Evolutionary conservation across 2,329 filamentous ascomycete genomes (phyloP), one percentile per base, ranked within the genome.

Genomic region (Epichloe coenophiala): DNA sequence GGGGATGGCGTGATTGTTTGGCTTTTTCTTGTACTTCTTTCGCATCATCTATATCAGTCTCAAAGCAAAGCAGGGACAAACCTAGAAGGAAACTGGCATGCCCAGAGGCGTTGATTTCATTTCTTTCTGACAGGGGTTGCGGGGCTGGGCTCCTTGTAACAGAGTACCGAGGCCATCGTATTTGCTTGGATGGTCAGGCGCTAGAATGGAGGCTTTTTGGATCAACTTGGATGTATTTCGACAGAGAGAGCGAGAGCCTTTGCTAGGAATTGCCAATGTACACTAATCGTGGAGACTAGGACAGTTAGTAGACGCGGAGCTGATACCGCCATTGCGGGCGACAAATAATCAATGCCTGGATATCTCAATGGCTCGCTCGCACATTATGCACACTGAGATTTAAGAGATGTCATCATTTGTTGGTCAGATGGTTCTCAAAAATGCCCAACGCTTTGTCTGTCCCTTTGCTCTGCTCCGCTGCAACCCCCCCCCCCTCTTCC

Each of bases 171-270:
- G n/a, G 36, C 27, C 45, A 23, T 21, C 13, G n/a, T 31, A 17
- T 11, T n/a, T 31, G 31, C 5, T 7, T n/a, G 11, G 46, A 48
- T 17, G 40, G 17, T 11, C 43, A 47, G 49, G 47, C 35, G 50
- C 49, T 8, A 17, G 13, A n/a, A 21, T 15, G 37, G 41, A 31
- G 37, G 37, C 17, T 15, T 52, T 52, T 52, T 52, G 50, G 50
- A 52, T 49, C 31, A 37, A 46, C 21, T 46, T 46, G 50, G 50
- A 49, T 49, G 37, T 17, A 19, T 7, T 42, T 12, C 1, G 41
- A 46, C 15, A 21, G 8, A 40, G 40, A 33, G 37, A n/a, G n/a
- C n/a, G n/a, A n/a, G n/a, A 46, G 23, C 9, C 35, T 9, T 4
- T 45, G 40, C 23, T 23, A 27, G 19, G 19, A 41, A 33, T 49